Evolutionary conservation across 768 basidiomycete genomes (phyloP), one percentile per base, ranked within the genome.

Genomic region (Termitomyces sp.): DNA sequence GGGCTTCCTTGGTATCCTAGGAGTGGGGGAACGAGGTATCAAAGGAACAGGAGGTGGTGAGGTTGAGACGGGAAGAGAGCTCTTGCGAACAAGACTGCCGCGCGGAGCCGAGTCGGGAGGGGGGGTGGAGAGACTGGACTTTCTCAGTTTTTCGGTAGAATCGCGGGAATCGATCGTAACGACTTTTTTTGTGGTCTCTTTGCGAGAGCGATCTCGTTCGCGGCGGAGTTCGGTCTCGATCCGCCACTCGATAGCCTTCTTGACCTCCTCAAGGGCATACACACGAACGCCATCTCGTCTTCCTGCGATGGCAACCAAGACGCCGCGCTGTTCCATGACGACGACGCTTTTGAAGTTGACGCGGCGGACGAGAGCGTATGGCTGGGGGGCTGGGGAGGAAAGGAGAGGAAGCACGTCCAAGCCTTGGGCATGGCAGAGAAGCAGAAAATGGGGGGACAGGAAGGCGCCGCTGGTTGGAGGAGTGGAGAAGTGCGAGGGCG

Each of bases 271-370:
- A 16, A 94, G 75, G 17, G 91, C 91, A 68, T 94, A 94, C 17
- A 94, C 91, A 35, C 91, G 81, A 43, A 94, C 91, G 3, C 91
- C 91, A 60, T 93, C 90, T 62, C 91, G 75, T 59, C 91, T 76
- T 9, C 91, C 91, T 16, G 92, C 92, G 59, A 94, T 91, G 12
- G 91, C 91, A 9, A 94, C 91, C n/a, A 94, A 73, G 0, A 94
- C 90, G 7, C 91, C 91, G 30, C 91, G 86, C 64, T 93, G 89
- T 63, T 94, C 91, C 91, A 94, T 94, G 14, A 94, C 87, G 0
- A 94, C 88, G n/a, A 94, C 86, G 55, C 81, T 84, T 66, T 91
- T 93, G 71, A 94, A 94, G 35, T 80, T 79, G 51, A 91, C 89
- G 54, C 90, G 80, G 21, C 91, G 83, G 23, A 94, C 85, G 27